Percentiles rank a stretch among this genome's conserved stretches.
phyloP scores from a whole-genome alignment of 1,284 basidiomycete species.

The Schizophyllum amplum region DNA sequence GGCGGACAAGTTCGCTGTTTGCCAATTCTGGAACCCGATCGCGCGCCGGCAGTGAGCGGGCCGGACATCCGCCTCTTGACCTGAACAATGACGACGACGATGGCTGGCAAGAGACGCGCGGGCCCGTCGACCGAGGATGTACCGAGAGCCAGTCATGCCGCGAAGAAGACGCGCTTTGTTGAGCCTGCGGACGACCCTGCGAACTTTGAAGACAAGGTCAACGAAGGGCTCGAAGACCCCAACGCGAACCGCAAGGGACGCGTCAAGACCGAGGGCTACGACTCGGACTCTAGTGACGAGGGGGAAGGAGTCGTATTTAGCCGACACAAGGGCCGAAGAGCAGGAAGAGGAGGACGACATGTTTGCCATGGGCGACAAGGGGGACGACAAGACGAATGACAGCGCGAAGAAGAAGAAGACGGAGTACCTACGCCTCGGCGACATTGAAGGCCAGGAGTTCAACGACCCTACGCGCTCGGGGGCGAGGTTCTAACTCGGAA shows the following conservation, averaged over 20 bases:
- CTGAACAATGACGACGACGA: not conserved
- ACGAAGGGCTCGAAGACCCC: constrained; percentile 60
- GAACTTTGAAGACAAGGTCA: constrained; percentile 69
- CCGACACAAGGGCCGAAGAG: constrained; percentile 47
- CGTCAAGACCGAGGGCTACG: constrained; percentile 84
- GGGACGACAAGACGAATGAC: constrained; percentile 25
- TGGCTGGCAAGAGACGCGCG: constrained; percentile 42
- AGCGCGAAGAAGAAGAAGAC: constrained; percentile 54
- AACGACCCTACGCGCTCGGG: constrained; percentile 42
- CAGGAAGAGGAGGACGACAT: constrained; percentile 81
- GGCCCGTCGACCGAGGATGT: constrained; percentile 30
- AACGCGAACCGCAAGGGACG: constrained; percentile 50
- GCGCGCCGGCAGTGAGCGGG: too few species aligned
- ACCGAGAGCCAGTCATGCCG: constrained; percentile 16
- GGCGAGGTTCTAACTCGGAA: constrained; percentile 39
- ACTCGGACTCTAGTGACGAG: constrained; percentile 89
- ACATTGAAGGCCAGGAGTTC: constrained; percentile 95
- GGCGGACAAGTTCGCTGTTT: not conserved
- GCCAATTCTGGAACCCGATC: not conserved
- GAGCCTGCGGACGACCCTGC: constrained; percentile 68
- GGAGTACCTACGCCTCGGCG: constrained; percentile 77
- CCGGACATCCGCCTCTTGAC: not conserved
- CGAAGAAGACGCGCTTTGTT: constrained; percentile 77
- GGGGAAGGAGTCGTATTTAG: constrained; percentile 83
- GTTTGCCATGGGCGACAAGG: constrained; percentile 65